Evolutionary conservation across 441 rosid species (phyloP), one percentile per base, ranked within the genome.

Genomic region (Viola pubescens): DNA sequence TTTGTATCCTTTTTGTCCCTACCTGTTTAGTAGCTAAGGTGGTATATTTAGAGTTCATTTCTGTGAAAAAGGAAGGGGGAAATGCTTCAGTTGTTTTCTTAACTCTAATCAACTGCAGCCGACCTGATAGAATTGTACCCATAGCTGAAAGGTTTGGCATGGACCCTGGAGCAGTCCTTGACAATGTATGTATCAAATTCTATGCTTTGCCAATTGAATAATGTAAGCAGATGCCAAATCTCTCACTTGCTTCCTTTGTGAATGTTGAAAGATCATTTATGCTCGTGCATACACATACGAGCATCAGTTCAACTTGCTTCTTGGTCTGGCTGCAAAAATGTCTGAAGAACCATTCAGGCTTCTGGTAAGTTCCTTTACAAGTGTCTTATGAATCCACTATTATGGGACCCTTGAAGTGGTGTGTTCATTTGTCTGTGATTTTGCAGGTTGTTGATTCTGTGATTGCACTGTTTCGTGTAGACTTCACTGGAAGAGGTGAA

Each of bases 81-180:
- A 26, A 56, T 10, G 7, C 4, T 46, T 26, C 7, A 39, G 8
- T 2, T 42, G 41, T 52, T 56, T 51, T 50, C 75, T 77, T 68
- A 68, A 76, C 85, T 59, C 40, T 7, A 37, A 49, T 10, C 40
- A 63, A 63, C 62, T 78, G 65, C 69, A 86, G 97, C 73, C 85
- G 87, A 0, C 94, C 96, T 61, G 95, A 94, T 74, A 56, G 95
- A 41, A 84, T 90, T 61, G 81, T 90, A 34, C 91, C 88, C 19
- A 88, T 82, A 69, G 96, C 97, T 48, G 88, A 86, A 81, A 88
- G 97, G 78, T 88, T 90, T 80, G 97, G 94, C 73, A 88, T 90
- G 97, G 99, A 94, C 63, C 84, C 95, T 49, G 87, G 89, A 67
- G 96, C 97, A 6, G 96, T 88, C 68, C 95, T 88, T 64, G 99